Percentiles rank a stretch among this genome's conserved stretches.
Evolutionary conservation across 2,329 filamentous ascomycete species (phyloP).

Genomic region (Fusarium redolens): DNA sequence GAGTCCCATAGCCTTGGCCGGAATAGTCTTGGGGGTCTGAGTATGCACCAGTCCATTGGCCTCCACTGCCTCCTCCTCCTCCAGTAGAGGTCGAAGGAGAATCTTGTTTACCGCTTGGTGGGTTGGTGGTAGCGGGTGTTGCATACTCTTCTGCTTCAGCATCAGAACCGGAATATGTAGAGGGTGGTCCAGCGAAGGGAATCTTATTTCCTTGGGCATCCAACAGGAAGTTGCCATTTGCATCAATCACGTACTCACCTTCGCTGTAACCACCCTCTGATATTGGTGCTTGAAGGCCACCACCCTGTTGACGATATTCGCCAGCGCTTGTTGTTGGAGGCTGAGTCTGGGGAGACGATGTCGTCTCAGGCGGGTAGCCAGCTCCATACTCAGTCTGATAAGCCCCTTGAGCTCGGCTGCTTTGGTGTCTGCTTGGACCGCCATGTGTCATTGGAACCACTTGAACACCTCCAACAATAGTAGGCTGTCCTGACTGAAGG

Average conservation of each 20-base stretch:
- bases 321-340: constrained; percentile 45
- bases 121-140: constrained; percentile 59
- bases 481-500: constrained; percentile 88
- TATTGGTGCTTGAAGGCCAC: constrained; percentile 41
- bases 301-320: constrained; percentile 43
- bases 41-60: constrained; percentile 58
- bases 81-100: constrained; percentile 46
- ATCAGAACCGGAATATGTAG: constrained; percentile 62
- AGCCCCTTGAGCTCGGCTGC: constrained; percentile 52
- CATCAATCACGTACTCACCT: constrained; percentile 77
- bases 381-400: constrained; percentile 48
- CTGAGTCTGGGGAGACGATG: constrained; percentile 57
- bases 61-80: constrained; percentile 51
- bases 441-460: constrained; percentile 92
- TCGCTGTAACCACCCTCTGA: constrained; percentile 74
- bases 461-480: constrained; percentile 90
- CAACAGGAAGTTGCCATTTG: constrained; percentile 68
- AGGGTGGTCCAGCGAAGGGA: constrained; percentile 59
- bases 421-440: constrained; percentile 66
- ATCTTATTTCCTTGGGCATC: constrained; percentile 72
- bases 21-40: constrained; percentile 69
- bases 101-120: constrained; percentile 51
- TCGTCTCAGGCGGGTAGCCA: constrained; percentile 52
- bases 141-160: constrained; percentile 68
- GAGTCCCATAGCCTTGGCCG: constrained; percentile 72